A percentile compares a stretch with the other conserved stretches of the same genome.
phyloP scores from a whole-genome alignment of 108 stramenopile species.

The Nitzschia sp. region DNA sequence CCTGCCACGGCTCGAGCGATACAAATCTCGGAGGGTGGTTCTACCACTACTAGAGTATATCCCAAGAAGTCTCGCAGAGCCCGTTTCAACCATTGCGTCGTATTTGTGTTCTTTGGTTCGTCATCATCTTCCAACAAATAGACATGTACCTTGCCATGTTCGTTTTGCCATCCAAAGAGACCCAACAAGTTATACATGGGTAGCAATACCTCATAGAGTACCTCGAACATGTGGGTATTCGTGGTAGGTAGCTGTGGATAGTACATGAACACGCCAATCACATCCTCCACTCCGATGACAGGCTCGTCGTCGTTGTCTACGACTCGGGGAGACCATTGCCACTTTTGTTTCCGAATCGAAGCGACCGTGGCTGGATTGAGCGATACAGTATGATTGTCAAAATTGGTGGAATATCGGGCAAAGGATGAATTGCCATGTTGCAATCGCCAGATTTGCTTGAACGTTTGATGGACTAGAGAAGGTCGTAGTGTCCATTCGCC shows the following conservation, averaged over 20 bases:
- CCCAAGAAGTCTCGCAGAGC: slow-evolving; percentile 1
- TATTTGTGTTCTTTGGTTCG: neutral
- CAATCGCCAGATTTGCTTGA: too few relatives aligned
- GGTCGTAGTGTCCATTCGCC: too few relatives aligned
- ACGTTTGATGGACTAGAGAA: too few relatives aligned
- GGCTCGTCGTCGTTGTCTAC: too few relatives aligned
- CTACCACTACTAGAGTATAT: neutral
- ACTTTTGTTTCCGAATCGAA: too few relatives aligned
- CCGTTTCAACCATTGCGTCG: neutral
- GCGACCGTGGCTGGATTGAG: too few relatives aligned
- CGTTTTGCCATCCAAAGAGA: slow-evolving; percentile 14
- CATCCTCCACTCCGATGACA: too few relatives aligned
- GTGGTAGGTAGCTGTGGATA: neutral
- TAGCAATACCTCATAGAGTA: slow-evolving; percentile 10
- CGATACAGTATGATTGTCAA: too few relatives aligned
- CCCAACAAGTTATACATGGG: slow-evolving; percentile 25
- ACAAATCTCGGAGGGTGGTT: neutral
- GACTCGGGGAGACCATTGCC: too few relatives aligned
- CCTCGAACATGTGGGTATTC: neutral
- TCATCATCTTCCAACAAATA: slow-evolving; percentile 4
- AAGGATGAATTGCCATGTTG: too few relatives aligned
- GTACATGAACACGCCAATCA: slow-evolving; percentile 11
- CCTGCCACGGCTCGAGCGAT: slow-evolving; percentile 6
- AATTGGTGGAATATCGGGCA: too few relatives aligned
- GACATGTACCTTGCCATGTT: neutral